Evolutionary conservation across 2,329 filamentous ascomycete species (phyloP), one percentile per base, ranked within the genome.

Genomic region (Neophaeococcomyces mojaviensis): DNA sequence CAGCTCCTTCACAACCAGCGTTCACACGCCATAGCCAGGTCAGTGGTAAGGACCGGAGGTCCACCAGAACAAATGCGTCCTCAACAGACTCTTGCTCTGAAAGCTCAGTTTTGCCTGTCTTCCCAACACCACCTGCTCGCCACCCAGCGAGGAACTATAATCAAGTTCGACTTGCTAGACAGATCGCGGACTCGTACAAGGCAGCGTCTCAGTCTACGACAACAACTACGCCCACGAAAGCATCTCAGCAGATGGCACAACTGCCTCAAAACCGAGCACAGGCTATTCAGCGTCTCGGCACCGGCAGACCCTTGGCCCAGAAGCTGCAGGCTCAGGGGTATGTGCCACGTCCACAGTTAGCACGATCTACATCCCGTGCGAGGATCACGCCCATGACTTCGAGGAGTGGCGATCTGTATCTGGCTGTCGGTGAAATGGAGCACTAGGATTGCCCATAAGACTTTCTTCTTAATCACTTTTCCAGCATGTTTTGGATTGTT

Each of bases 331-430:
- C 19, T 22, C 41, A 44, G 22, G 33, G 41, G 7, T 37, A 44
- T 35, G 22, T 44, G 13, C 40, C 40, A 28, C 24, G 24, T 41
- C 24, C 15, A 18, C 39, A 15, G 16, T 7, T 32, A n/a, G 16
- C 16, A 12, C 32, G 33, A 15, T 20, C 41, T 26, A 28, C 32
- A 13, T 36, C 32, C 9, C 20, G 33, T 13, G 51, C 48, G 9
- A 50, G 50, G 34, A 30, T 52, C 37, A 54, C 51, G 19, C 53
- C 53, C 5, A 54, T 45, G 34, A 51, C 51, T 39, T 52, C 53
- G 19, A 54, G 49, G 20, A 48, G 24, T n/a, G 54, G 52, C n/a
- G 54, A 56, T 39, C 40, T 54, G 20, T 56, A 54, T 38, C 33
- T 56, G 19, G 52, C 50, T 15, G 52, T 54, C 20, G 39, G 39